Evolutionary conservation across 257 asterid species (phyloP).

Genomic region (Solanum ossicruentum): DNA sequence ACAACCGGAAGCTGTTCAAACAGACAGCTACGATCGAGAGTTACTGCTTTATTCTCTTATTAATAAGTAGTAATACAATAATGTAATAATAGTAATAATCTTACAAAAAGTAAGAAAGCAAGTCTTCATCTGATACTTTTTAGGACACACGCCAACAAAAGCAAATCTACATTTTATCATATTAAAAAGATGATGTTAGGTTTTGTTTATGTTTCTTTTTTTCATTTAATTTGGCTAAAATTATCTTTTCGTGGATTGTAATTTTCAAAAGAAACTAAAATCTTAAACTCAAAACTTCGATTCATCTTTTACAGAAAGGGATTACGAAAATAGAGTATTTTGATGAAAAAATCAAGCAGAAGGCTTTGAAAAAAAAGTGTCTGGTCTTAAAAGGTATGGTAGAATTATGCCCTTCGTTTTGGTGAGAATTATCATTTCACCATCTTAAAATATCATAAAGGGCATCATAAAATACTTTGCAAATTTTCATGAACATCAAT

Average conservation of each 20-base stretch:
- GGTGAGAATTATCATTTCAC: too few relatives aligned
- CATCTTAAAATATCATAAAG: too few relatives aligned
- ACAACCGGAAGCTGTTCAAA: accelerated
- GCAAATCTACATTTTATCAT: background rate
- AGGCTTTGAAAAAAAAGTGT: conserved; percentile 12
- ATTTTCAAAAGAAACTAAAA: background rate
- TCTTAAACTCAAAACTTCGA: background rate
- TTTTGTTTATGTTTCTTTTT: background rate
- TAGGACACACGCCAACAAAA: background rate
- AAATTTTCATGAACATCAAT: too few relatives aligned
- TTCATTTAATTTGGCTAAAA: background rate
- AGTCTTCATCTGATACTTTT: background rate
- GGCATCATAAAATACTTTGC: too few relatives aligned
- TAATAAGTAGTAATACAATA: too few relatives aligned
- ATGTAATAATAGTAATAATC: background rate
- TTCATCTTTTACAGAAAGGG: conserved; percentile 11
- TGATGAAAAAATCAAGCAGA: conserved; percentile 13
- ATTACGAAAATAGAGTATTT: conserved; percentile 9
- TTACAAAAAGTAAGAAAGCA: background rate
- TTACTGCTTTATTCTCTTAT: too few relatives aligned
- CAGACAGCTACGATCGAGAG: too few relatives aligned
- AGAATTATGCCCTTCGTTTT: too few relatives aligned
- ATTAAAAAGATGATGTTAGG: background rate
- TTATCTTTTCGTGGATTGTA: background rate
- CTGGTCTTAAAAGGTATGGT: conserved; percentile 9